These are phyloP conservation scores for Musa troglodytarum DNA, from an alignment of 176 grass and related monocot species.

Conservation along the genomic window DNA sequence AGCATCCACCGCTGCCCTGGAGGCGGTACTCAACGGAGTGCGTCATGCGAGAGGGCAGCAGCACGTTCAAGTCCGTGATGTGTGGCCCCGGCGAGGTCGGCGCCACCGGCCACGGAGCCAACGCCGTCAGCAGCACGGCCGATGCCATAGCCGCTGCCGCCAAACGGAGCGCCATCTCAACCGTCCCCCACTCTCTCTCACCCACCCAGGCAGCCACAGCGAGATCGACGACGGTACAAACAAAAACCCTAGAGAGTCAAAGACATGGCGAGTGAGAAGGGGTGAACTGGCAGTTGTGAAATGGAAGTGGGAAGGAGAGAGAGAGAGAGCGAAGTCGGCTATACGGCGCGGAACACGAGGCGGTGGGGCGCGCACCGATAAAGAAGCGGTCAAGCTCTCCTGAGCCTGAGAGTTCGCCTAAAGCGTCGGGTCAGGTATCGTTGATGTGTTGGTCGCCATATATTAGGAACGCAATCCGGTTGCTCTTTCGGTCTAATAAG, in stretches of 20 bases:
- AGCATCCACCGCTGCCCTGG: constrained; percentile 73
- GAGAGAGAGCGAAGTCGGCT: not conserved
- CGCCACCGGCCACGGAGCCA: constrained; percentile 15
- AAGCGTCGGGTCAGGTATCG: too few species aligned
- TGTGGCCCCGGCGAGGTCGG: constrained; percentile 42
- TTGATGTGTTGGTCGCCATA: too few species aligned
- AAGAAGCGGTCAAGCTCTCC: not conserved
- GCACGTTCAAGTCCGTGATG: constrained; percentile 86
- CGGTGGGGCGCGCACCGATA: not conserved
- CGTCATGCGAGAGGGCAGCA: constrained; percentile 74
- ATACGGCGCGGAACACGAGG: not conserved
- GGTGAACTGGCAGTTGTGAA: too few species aligned
- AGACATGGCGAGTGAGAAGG: not conserved
- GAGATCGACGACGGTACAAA: not conserved
- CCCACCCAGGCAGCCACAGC: not conserved
- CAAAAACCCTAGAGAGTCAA: not conserved
- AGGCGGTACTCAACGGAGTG: constrained; percentile 70
- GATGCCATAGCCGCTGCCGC: constrained; percentile 2
- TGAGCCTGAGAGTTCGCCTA: too few species aligned
- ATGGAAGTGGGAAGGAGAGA: not conserved
- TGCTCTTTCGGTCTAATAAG: too few species aligned
- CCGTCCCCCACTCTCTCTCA: not conserved
- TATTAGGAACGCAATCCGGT: too few species aligned
- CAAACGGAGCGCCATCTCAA: not conserved
- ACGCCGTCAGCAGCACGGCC: constrained; percentile 17